Conservation (phyloP, 2,329 filamentous ascomycete genomes). For the Aspergillus clavatus region DNA sequence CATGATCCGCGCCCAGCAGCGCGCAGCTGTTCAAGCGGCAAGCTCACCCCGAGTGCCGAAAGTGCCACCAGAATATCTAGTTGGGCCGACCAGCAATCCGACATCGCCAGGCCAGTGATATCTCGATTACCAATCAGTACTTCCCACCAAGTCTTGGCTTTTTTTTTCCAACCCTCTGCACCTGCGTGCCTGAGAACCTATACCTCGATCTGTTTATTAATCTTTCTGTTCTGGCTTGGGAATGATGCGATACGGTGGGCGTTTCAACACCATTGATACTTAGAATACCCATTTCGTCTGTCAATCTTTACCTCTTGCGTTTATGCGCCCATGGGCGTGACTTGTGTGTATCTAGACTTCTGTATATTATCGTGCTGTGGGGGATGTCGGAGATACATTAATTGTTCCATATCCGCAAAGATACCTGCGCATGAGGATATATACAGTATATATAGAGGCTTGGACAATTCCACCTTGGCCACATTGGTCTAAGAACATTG, state of each 20-base stretch:
- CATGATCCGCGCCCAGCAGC: conserved; percentile 40
- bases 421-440: too few species aligned
- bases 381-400: neutral
- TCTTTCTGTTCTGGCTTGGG: neutral
- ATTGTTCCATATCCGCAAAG: too few species aligned
- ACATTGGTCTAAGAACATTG: too few species aligned
- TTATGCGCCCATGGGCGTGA: neutral
- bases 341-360: neutral
- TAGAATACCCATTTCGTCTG: neutral
- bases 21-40: conserved; percentile 35
- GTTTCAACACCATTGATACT: neutral
- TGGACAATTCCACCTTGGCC: too few species aligned
- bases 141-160: neutral
- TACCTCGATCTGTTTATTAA: neutral
- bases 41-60: conserved; percentile 44
- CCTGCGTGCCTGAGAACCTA: neutral
- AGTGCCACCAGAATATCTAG: conserved; percentile 45
- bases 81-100: conserved; percentile 33
- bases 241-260: neutral
- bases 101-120: conserved; percentile 28
- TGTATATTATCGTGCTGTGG: neutral
- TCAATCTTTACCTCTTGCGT: neutral
- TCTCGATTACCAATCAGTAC: neutral
- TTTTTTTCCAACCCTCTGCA: neutral
- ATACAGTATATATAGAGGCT: too few species aligned